Base-by-base conservation (phyloP, 306 rosid genomes). In the Quercus rubra region DNA sequence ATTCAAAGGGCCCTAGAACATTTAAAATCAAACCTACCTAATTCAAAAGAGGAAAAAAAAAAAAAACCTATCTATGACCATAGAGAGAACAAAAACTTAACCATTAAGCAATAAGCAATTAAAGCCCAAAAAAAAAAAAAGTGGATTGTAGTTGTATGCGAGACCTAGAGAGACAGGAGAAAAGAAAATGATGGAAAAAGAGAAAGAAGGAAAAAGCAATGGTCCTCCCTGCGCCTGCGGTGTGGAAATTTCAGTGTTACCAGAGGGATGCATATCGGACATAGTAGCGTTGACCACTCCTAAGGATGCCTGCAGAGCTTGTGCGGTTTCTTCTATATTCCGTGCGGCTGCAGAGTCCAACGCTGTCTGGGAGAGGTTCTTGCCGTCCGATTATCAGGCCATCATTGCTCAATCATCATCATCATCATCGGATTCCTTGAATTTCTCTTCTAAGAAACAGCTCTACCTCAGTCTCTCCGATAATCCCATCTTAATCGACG, bases 191-290 rank as follows among this genome's bases (percentile, higher is more conserved):
- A 46, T 46, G 52, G 52, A 46, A 46, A 2, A 10, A 10, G 14
- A 3, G 54, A 1, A 3, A 3, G 15, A 3, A 46, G 54, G 14
- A 13, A 17, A 49, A 49, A 49, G 54, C 5, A 49, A 12, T 12
- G 15, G 54, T 49, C 54, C 15, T 49, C 54, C 17, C 15, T 49
- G 54, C 15, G 54, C 54, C 15, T 46, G 54, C 4, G 17, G 4
- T 49, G 54, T 3, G 17, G 38, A 77, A 14, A 30, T 77, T 25
- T 78, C 70, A 15, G 59, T 27, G 6, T 35, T 78, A 55, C 57
- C 81, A 10, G 81, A 78, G 70, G 81, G 69, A 69, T 55, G 56
- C 6, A 18, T 70, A 14, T 74, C 81, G 2, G 6, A 78, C 69
- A 78, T 33, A 13, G 38, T 78, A 19, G 55, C 81, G 1, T 68